Evolutionary conservation across 345 rosid species (phyloP).

Genomic region (Theobroma cacao): DNA sequence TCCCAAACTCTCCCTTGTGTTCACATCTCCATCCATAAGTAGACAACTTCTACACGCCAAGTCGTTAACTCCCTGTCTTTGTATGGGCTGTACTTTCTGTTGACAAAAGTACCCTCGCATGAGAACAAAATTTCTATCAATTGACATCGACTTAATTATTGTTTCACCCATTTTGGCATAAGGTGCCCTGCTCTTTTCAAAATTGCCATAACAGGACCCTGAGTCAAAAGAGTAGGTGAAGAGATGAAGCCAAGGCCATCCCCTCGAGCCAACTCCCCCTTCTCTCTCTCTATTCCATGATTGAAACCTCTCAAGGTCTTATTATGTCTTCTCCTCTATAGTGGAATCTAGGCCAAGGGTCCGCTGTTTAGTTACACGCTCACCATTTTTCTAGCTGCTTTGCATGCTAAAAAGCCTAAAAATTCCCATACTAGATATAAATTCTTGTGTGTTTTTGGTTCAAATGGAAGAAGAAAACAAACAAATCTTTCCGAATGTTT

Average conservation of each 20-base stretch:
- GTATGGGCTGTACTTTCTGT: constrained; percentile 23
- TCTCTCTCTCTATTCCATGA: not conserved
- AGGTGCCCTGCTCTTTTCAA: constrained; percentile 18
- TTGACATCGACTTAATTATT: not conserved
- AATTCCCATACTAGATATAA: not conserved
- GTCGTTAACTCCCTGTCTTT: constrained; percentile 22
- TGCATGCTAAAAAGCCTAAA: not conserved
- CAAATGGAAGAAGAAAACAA: not conserved
- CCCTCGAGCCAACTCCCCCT: not conserved
- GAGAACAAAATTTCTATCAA: not conserved
- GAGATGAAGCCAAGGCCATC: not conserved
- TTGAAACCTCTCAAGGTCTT: constrained; percentile 34
- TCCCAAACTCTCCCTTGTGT: constrained; percentile 6
- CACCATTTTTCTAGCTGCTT: not conserved
- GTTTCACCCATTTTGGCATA: not conserved
- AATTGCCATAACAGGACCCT: not conserved
- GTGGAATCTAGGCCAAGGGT: constrained; percentile 19
- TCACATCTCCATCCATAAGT: constrained; percentile 33
- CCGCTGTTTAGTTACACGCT: not conserved
- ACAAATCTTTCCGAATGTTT: not conserved
- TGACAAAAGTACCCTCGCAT: constrained; percentile 36
- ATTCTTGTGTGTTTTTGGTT: not conserved
- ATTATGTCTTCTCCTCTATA: constrained; percentile 21
- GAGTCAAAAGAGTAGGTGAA: constrained; percentile 26
- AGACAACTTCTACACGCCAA: constrained; percentile 42